These are phyloP conservation scores for Scheffersomyces segobiensis DNA, from an alignment of 1,139 yeast genomes.

Conservation along the genomic window DNA sequence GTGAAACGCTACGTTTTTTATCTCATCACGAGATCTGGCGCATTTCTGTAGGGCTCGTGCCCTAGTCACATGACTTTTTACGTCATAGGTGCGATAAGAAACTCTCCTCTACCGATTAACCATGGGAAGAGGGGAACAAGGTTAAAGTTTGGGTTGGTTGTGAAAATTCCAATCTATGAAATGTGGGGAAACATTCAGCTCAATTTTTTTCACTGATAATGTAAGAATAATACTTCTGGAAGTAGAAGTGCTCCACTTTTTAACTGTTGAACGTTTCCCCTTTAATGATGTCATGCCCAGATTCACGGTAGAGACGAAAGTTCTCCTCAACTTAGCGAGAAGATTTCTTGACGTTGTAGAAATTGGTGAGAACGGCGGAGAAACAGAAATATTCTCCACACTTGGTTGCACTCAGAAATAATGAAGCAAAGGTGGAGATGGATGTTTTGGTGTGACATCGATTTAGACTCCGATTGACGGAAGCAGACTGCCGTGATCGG, in stretches of 20 bases:
- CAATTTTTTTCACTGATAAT: not conserved
- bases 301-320: not conserved
- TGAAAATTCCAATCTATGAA: not conserved
- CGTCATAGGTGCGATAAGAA: not conserved
- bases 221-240: not conserved
- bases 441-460: not conserved
- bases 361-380: not conserved
- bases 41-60: slow-evolving; percentile 4
- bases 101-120: not conserved
- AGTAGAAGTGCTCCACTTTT: not conserved
- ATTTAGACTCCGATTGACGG: not conserved
- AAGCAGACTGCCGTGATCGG: not conserved
- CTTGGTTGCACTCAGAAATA: not conserved
- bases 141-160: not conserved
- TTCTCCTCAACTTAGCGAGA: not conserved
- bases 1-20: not conserved
- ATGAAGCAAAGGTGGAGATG: not conserved
- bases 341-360: not conserved
- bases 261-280: not conserved
- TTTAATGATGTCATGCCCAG: not conserved
- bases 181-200: not conserved
- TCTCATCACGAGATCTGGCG: not conserved
- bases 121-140: not conserved
- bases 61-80: slow-evolving; percentile 1
- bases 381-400: not conserved